Evolutionary conservation across 768 basidiomycete species (phyloP), one percentile per base, ranked within the genome.

Genomic region (Mycena metata): DNA sequence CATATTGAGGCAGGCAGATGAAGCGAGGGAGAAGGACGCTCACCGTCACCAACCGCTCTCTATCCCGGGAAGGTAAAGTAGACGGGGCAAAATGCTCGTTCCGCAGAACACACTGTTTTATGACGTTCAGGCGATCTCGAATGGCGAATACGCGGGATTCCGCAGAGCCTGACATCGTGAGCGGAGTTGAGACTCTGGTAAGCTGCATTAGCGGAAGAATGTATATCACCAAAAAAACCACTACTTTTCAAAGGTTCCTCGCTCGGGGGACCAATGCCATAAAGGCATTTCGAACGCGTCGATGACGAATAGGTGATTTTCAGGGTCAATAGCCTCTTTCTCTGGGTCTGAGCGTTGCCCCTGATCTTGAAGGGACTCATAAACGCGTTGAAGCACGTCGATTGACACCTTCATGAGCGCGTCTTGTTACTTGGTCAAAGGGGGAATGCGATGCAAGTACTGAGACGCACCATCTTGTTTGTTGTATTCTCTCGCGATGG

Each of bases 51-150:
- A 98, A 90, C 63, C 90, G 89, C 69, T 92, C 91, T 66, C 96
- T 83, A 79, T 99, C 95, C 59, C 90, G 88, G 17, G 95, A 96
- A 46, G 96, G 94, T 43, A 99, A 80, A 0, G 96, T 96, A 8
- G 97, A 97, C 3, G 98, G 96, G 2, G 95, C 95, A 80, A 99
- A 99, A 78, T 99, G 96, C 76, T 99, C 98, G 75, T 98, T 99
- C 45, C 98, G 86, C 43, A 98, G 82, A 33, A 99, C 89, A 74
- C 94, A 92, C 81, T 99, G 97, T 77, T 91, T 93, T 73, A 99
- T 95, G 57, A 99, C 90, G 76, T 94, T 89, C 70, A 97, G 85
- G 56, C 97, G 83, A 77, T 99, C 94, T 39, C 97, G 88, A 30
- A 94, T 83, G 50, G 94, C 92, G 33, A 84, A 80, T 41, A 96